A percentile compares a stretch with the other conserved stretches of the same genome.
Conservation (phyloP, 495 filamentous ascomycete species). For the Astrothelium subdiscretum region DNA sequence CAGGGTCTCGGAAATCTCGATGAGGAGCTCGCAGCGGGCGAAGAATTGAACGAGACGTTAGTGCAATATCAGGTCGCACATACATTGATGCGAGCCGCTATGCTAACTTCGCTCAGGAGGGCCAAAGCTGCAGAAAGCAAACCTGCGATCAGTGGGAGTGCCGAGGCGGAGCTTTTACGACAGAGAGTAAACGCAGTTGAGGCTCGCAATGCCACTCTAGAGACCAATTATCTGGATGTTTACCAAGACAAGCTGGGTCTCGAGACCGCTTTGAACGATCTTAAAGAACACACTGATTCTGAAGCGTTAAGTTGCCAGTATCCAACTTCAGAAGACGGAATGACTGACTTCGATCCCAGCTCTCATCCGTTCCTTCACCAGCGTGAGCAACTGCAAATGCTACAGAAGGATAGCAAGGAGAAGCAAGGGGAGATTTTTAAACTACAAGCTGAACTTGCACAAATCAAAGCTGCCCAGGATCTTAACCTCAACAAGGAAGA, state of each 20-base stretch:
- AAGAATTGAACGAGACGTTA: neutral
- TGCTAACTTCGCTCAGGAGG: neutral
- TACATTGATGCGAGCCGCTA: constrained; percentile 3
- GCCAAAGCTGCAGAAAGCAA: constrained; percentile 2
- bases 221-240: constrained; percentile 23
- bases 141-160: neutral
- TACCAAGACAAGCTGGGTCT: constrained; percentile 26
- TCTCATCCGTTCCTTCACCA: constrained; percentile 11
- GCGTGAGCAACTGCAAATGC: constrained; percentile 24
- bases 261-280: constrained; percentile 14
- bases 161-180: constrained; percentile 17
- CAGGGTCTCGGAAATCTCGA: constrained; percentile 8
- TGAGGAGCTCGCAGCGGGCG: constrained; percentile 8
- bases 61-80: neutral
- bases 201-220: constrained; percentile 16
- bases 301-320: neutral
- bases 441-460: neutral
- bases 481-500: neutral
- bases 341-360: constrained; percentile 7
- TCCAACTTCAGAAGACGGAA: neutral
- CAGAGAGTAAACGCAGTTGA: constrained; percentile 23
- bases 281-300: neutral
- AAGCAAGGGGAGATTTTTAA: constrained; percentile 25
- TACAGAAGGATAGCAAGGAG: constrained; percentile 39
- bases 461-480: constrained; percentile 2